phyloP scores from a whole-genome alignment of 1,284 basidiomycete species.

The Ganoderma meredithae region DNA sequence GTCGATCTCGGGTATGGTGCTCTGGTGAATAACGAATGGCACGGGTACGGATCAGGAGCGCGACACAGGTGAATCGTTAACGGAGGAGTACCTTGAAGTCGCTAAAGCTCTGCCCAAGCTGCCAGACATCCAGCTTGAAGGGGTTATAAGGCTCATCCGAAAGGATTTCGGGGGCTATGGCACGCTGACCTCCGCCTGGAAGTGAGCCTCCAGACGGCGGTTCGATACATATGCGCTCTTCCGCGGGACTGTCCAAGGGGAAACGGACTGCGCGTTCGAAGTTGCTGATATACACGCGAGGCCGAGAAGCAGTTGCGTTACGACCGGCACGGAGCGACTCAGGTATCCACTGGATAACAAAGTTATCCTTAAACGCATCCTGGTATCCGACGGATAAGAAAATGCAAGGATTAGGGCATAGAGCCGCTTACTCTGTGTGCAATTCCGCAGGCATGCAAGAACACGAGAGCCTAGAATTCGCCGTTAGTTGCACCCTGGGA shows the following conservation, averaged over 20 bases:
- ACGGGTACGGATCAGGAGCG: not conserved
- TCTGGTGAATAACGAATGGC: not conserved
- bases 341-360: conserved; percentile 25
- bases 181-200: conserved; percentile 20
- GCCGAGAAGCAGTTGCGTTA: conserved; percentile 8
- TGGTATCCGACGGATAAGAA: not conserved
- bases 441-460: conserved; percentile 10
- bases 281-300: conserved; percentile 25
- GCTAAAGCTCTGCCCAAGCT: conserved; percentile 10
- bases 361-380: conserved; percentile 30
- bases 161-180: conserved; percentile 27
- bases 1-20: conserved; percentile 14
- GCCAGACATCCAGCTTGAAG: conserved; percentile 25
- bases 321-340: conserved; percentile 7
- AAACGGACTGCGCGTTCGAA: conserved; percentile 23
- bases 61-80: not conserved
- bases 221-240: conserved; percentile 21
- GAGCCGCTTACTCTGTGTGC: conserved; percentile 14
- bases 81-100: conserved; percentile 15
- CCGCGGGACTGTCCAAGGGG: conserved; percentile 18
- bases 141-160: conserved; percentile 31
- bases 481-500: not conserved
- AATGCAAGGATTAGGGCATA: too few species aligned
- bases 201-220: conserved; percentile 11
- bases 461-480: conserved; percentile 9